A percentile compares a stretch with the other conserved stretches of the same genome.
These are phyloP conservation scores for Acaromyces ingoldii DNA, from an alignment of 1,284 basidiomycete species.

Conservation along the genomic window DNA sequence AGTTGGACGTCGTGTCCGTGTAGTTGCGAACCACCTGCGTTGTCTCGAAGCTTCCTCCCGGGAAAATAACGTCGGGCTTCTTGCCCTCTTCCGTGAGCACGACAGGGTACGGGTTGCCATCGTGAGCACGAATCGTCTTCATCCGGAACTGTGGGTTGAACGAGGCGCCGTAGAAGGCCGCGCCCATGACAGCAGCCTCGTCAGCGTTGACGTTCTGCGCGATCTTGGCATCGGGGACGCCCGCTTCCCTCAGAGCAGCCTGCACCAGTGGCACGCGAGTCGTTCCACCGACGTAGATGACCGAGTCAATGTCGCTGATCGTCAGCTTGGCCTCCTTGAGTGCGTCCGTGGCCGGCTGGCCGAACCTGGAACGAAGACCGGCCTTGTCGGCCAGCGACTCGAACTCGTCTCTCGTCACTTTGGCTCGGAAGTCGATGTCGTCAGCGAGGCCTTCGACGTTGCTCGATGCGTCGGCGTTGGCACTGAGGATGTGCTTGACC, in stretches of 20 bases:
- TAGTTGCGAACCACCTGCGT: slow-evolving; percentile 23
- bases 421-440: slow-evolving; percentile 83
- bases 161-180: slow-evolving; percentile 85
- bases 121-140: slow-evolving; percentile 81
- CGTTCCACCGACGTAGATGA: slow-evolving; percentile 84
- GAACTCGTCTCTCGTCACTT: slow-evolving; percentile 70
- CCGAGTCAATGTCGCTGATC: slow-evolving; percentile 71
- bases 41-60: slow-evolving; percentile 25
- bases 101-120: slow-evolving; percentile 53
- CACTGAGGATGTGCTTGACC: slow-evolving; percentile 87
- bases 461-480: slow-evolving; percentile 73
- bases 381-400: slow-evolving; percentile 56
- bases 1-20: slow-evolving; percentile 31
- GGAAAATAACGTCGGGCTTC: slow-evolving; percentile 31
- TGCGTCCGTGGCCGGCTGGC: slow-evolving; percentile 63
- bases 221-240: slow-evolving; percentile 43
- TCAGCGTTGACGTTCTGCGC: slow-evolving; percentile 89
- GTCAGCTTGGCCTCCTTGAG: slow-evolving; percentile 66
- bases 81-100: slow-evolving; percentile 26
- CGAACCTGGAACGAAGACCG: slow-evolving; percentile 27
- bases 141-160: slow-evolving; percentile 90
- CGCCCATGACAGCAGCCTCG: slow-evolving; percentile 86
- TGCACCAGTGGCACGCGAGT: slow-evolving; percentile 91
- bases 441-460: slow-evolving; percentile 80
- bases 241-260: slow-evolving; percentile 52